Base-by-base conservation (phyloP, 164 flowering plant species). In the Tetrastigma voinierianum region DNA sequence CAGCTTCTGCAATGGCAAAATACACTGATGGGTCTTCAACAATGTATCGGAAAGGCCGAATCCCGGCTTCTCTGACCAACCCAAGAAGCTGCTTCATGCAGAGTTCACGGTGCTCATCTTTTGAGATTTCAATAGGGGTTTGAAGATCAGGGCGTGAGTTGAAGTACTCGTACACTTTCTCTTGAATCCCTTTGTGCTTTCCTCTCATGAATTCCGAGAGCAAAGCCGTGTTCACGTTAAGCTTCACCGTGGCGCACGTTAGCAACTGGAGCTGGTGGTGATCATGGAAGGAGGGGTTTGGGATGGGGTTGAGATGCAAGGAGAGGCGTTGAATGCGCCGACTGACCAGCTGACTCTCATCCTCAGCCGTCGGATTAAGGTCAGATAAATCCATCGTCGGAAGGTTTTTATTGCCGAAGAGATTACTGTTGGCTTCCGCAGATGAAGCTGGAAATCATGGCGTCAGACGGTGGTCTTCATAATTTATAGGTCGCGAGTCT, bases 1-100 rank as follows among this genome's bases (percentile, higher is more conserved):
- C 93, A 47, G 97, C 98, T 70, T 94, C 97, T 44, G 61, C 44
- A 40, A 94, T 80, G 2, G 97, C 96, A 51, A 91, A 95, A 79
- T 92, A 95, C 84, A 75, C 82, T 0, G 67, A 80, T 0, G 98
- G 97, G 44, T 95, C 97, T 1, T 91, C 96, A 12, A 52, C 52
- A 51, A 87, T 80, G 68, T 80, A 86, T 32, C 66, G 66, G 48
- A 90, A 82, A 5, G 96, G 98, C 59, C 70, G 79, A 56, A 92
- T 77, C 46, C 91, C 92, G 24, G 89, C 96, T 62, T 91, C 98
- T 45, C 82, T 83, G 1, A 91, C 96, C 44, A 95, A 51, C 15
- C 82, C 97, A 5, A 77, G 9, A 40, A 95, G 82, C 83, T 95
- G 98, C 75, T 82, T 73, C 87, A 83, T 77, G 62, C 98, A 95